Evolutionary conservation across 108 stramenopile species (phyloP), one percentile per base, ranked within the genome.

Genomic region (Nitzschia sp.): DNA sequence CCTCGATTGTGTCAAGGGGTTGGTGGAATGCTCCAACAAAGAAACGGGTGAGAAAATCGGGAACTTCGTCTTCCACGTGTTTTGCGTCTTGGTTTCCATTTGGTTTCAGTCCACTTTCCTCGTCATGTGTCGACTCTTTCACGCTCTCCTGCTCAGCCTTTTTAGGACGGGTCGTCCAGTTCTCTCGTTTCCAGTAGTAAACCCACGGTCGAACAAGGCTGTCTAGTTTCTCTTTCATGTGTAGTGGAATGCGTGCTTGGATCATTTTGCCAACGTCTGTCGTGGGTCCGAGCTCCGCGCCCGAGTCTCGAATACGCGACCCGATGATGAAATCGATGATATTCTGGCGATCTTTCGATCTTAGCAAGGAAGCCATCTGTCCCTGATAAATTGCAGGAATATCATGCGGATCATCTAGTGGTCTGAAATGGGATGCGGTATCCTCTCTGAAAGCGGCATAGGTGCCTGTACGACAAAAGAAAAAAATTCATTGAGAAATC

Each of bases 301-400:
- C 96, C 41, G 92, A 90, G 65, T 97, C 94, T 41, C 89, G 78
- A 50, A 97, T 92, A 32, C 90, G 66, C 22, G 91, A 91, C 0
- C 90, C 85, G 41, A 96, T 88, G 11, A 97, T 90, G 45, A 91
- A 93, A 63, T 97, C 90, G 61, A 97, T 97, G 41, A 97, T 91
- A 45, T 70, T 85, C 67, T 96, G 92, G 27, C 94, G 80, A 54
- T 90, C 78, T 23, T 80, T 83, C 9, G 92, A 93, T 41, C 89
- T 83, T 45, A 96, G 91, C 15, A 93, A 77, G 22, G 83, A 78
- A 1, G 80, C 83, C 47, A 75, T 71, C 56, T 72, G 57, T n/a
- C 75, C 83, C 4, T 63, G 74, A 48, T 79, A 78, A 45, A 71
- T 76, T 26, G 73, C 53, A 23, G 85, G 82, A 44, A 78, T 63